Conservation (phyloP, 495 filamentous ascomycete species). For the Aspergillus ostianus region DNA sequence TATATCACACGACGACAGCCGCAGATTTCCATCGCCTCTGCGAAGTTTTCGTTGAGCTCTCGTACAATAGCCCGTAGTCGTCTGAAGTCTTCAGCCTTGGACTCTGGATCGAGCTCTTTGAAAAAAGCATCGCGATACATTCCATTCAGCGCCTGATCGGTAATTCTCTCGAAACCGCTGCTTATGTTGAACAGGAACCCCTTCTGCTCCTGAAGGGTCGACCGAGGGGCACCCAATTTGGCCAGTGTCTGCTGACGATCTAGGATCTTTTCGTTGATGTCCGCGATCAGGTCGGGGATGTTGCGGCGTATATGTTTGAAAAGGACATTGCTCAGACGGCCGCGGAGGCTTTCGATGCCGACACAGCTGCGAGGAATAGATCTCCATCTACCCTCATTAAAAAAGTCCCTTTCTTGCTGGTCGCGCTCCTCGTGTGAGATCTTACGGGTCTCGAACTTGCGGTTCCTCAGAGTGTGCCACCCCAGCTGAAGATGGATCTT, state of each 20-base stretch:
- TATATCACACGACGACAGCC: slow-evolving; percentile 36
- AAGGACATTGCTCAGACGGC: slow-evolving; percentile 43
- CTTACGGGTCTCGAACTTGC: slow-evolving; percentile 45
- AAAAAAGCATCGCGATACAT: slow-evolving; percentile 59
- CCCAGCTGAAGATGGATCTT: slow-evolving; percentile 62
- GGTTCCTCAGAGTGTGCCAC: slow-evolving; percentile 69
- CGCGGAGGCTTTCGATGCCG: slow-evolving; percentile 40
- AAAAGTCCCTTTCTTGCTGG: slow-evolving; percentile 30
- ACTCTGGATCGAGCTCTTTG: slow-evolving; percentile 13
- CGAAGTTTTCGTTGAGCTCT: slow-evolving; percentile 56
- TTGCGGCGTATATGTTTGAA: slow-evolving; percentile 42
- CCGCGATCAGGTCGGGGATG: slow-evolving; percentile 30
- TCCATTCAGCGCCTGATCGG: slow-evolving; percentile 52
- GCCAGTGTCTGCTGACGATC: slow-evolving; percentile 25
- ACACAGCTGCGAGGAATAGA: slow-evolving; percentile 20
- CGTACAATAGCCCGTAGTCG: slow-evolving; percentile 62
- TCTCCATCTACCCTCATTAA: slow-evolving; percentile 36
- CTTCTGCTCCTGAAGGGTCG: slow-evolving; percentile 50
- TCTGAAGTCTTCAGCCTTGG: slow-evolving; percentile 23
- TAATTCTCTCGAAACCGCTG: slow-evolving; percentile 48
- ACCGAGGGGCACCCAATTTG: slow-evolving; percentile 49
- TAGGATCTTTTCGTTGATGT: slow-evolving; percentile 29
- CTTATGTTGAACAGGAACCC: slow-evolving; percentile 53
- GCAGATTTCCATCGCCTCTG: slow-evolving; percentile 39
- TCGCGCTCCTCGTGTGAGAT: slow-evolving; percentile 27